Conservation (phyloP, 2,329 filamentous ascomycete genomes). For the Penicillium decumbens region DNA sequence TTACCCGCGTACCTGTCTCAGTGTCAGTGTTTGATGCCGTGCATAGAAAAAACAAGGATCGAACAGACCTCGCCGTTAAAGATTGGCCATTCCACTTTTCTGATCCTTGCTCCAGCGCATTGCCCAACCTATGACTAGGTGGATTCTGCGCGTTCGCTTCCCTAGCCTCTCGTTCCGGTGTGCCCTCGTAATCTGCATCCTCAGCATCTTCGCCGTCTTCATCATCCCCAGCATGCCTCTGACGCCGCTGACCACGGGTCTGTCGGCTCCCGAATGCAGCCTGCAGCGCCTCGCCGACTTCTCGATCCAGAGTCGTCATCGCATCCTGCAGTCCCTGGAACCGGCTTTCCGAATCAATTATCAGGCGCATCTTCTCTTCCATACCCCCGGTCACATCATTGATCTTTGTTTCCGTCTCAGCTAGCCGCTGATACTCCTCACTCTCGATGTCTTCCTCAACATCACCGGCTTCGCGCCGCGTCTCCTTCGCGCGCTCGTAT, state of each 20-base stretch:
- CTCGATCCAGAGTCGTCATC: conserved; percentile 42
- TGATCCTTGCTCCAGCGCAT: conserved; percentile 32
- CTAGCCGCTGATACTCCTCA: conserved; percentile 36
- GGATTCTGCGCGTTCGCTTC: conserved; percentile 27
- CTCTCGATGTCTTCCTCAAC: conserved; percentile 23
- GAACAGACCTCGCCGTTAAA: conserved; percentile 40
- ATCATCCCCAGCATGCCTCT: conserved; percentile 7
- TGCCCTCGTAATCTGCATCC: conserved; percentile 42
- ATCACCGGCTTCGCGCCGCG: conserved; percentile 22
- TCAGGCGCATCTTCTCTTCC: conserved; percentile 54
- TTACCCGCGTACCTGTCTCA: conserved; percentile 51
- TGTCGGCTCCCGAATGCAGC: conserved; percentile 33
- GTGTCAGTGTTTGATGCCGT: conserved; percentile 16
- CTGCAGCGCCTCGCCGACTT: conserved; percentile 30
- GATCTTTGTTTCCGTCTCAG: conserved; percentile 45
- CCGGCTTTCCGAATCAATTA: conserved; percentile 54
- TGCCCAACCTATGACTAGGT: conserved; percentile 34
- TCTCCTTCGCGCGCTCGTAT: conserved; percentile 36
- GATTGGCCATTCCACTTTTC: conserved; percentile 37
- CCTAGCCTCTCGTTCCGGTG: conserved; percentile 35
- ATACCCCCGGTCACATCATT: conserved; percentile 51
- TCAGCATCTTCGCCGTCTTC: conserved; percentile 38
- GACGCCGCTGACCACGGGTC: conserved; percentile 18
- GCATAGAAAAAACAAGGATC: conserved; percentile 10
- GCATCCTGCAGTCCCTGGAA: conserved; percentile 44